These are phyloP conservation scores for Komagataella populi DNA, from an alignment of 805 yeast genomes.

Conservation along the genomic window DNA sequence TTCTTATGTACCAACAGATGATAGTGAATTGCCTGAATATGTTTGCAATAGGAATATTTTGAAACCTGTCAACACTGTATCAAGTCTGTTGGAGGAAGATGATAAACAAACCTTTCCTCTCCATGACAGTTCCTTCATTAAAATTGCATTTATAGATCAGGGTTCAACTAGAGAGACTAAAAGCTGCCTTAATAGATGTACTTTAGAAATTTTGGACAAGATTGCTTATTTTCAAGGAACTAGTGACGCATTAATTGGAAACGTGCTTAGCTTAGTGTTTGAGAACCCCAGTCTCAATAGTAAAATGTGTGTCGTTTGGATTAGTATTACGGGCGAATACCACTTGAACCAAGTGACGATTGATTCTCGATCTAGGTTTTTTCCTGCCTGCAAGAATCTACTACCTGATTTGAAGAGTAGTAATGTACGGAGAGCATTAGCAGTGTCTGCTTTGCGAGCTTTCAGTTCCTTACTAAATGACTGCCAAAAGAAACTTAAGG, in stretches of 20 bases:
- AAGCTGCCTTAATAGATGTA: background rate
- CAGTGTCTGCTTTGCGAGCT: constrained; percentile 57
- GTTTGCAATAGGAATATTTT: background rate
- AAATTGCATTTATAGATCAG: background rate
- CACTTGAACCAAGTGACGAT: constrained; percentile 45
- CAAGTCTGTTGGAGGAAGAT: background rate
- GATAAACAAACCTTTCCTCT: background rate
- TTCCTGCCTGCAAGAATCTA: constrained; percentile 68
- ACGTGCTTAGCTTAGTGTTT: constrained; percentile 35
- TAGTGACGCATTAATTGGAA: constrained; percentile 30
- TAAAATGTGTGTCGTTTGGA: constrained; percentile 17
- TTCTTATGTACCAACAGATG: background rate
- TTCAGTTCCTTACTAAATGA: constrained; percentile 14
- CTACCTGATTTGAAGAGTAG: constrained; percentile 31
- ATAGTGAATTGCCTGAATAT: background rate
- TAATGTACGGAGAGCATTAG: constrained; percentile 61
- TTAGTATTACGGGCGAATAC: constrained; percentile 57
- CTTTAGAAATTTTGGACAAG: constrained; percentile 2
- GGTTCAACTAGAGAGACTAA: background rate
- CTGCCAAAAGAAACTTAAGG: background rate
- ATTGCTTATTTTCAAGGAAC: constrained; percentile 40
- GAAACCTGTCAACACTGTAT: background rate
- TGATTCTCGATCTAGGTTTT: constrained; percentile 49
- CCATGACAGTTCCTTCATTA: background rate
- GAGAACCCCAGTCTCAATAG: constrained; percentile 24